These are phyloP conservation scores for Monilinia fructicola DNA, from an alignment of 2,329 filamentous ascomycete species.

Conservation along the genomic window DNA sequence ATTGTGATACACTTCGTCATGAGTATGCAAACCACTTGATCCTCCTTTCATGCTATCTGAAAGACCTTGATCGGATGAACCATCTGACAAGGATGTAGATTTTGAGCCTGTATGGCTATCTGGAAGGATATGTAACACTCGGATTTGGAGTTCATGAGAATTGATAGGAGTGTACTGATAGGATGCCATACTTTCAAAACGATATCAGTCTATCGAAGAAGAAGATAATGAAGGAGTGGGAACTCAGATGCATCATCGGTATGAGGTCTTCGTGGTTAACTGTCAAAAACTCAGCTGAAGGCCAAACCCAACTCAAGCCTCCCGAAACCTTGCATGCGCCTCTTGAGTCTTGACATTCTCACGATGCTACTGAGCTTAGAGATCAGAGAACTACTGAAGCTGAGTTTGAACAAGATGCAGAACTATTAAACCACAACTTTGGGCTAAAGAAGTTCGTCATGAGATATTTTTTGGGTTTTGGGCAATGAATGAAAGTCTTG, in stretches of 20 bases:
- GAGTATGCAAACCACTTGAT: not conserved
- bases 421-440: not conserved
- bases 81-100: no score
- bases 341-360: not conserved
- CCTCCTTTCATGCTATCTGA: not conserved
- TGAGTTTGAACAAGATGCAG: no score
- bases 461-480: no score
- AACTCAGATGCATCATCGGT: not conserved
- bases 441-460: no score
- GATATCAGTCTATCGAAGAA: not conserved
- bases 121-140: slow-evolving; percentile 9
- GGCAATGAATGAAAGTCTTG: no score
- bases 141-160: slow-evolving; percentile 4
- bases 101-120: no score
- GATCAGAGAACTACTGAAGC: no score
- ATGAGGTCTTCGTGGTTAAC: not conserved
- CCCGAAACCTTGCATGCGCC: slow-evolving; percentile 8
- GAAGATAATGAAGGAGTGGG: not conserved
- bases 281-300: not conserved
- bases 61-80: not conserved
- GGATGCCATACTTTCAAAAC: not conserved
- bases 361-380: not conserved
- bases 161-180: slow-evolving; percentile 11
- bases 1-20: not conserved
- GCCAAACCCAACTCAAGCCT: not conserved